Base-by-base conservation (phyloP, 192 early-diverging fungal genomes). In the Linnemannia exigua region DNA sequence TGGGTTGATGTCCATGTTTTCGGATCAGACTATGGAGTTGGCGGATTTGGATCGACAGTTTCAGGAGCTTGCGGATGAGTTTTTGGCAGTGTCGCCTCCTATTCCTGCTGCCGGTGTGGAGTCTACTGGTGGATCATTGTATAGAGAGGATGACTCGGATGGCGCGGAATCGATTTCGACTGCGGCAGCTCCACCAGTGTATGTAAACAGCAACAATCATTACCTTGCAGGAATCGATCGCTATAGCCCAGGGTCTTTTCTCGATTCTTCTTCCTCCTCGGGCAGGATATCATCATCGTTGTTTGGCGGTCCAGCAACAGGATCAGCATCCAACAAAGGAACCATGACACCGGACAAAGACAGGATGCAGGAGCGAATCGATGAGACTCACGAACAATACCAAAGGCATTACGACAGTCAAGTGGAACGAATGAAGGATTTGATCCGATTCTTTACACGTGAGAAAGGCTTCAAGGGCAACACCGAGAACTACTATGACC, bases 391-490 rank as follows among this genome's bases (percentile, higher is more conserved):
- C 5, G 71, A 67, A 12, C 31, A n/a, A 19, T 76, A 74, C 41
- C 50, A 67, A 9, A 61, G 75, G 22, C 36, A 80, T 54, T 80
- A 80, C 35, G 74, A 77, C 3, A 22, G 37, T 1, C 84, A 86
- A 35, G 46, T 69, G 1, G 76, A 87, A 6, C 38, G 80, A 44
- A 7, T 81, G 15, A 72, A 74, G 38, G 51, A 75, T 25, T 36
- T 88, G 38, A 66, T 88, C 54, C 79, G 70, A 12, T 88, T 88
- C 38, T 89, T 87, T 44, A 78, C 75, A 2, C n/a, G 35, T 33
- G 76, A 81, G n/a, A 78, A 82, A 58, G 79, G 74, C 5, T 89
- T 89, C 70, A 77, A 82, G 36, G 88, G 88, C 44, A 89, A 87
- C 74, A 79, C 68, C n/a, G 76, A 87, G 7, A 71, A 79, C 48